Base-by-base conservation (phyloP, 495 filamentous ascomycete species). In the Penicillium taxi region DNA sequence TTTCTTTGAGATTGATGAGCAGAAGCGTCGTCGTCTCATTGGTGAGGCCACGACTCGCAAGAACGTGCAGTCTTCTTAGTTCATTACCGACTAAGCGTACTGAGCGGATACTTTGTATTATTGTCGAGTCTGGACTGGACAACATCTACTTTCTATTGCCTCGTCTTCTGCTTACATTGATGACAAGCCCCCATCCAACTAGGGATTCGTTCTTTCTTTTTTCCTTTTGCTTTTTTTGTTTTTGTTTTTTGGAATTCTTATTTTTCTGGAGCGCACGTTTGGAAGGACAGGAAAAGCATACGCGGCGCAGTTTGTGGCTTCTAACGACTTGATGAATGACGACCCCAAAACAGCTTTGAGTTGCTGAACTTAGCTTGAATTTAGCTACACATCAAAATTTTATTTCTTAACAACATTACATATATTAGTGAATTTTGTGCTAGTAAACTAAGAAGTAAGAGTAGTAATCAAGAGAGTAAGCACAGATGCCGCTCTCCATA, bases 1-100 rank as follows among this genome's bases (percentile, higher is more conserved):
- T 9, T 38, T 57, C 41, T 73, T 75, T 50, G 66, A 73, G 9
- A 56, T 70, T 24, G 66, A 72, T 37, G 70, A 73, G 18, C 52
- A 59, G 37, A 69, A 68, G 45, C 64, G 70, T 35, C 56, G 59
- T 21, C 65, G 68, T 15, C 41, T 75, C 36, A 61, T 73, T 17
- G 61, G 63, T 48, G 71, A 74, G 37, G 69, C 69, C 28, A 58
- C 45, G 17, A 53, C 30, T 41, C 66, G 62, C 58, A 73, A 67
- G 52, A 58, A 55, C 31, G 28, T 56, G 13, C 58, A 58, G 28
- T 34, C n/a, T 14, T 22, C 17, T 26, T n/a, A 18, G 19, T 11
- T 14, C 27, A 11, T 21, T 24, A 20, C 15, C 26, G 2, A 15
- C 35, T 26, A 28, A 17, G 17, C 13, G 4, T 42, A n/a, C n/a